Base-by-base conservation (phyloP, 208 protist species). In the Leptomonas pyrrhocoris region DNA sequence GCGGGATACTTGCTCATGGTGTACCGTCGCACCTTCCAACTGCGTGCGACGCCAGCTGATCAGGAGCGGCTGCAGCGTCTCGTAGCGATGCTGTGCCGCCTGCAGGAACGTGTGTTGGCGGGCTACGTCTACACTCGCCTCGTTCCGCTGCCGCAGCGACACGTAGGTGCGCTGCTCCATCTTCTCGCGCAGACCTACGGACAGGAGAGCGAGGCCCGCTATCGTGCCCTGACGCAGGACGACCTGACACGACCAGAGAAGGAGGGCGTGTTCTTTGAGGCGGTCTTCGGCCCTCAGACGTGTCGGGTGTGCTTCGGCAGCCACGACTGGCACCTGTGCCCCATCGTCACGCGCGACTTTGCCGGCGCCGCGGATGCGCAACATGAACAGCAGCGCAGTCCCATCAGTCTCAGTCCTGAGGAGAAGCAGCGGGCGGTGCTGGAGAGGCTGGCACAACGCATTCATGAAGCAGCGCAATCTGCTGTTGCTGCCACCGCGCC, bases 301-400 rank as follows among this genome's bases (percentile, higher is more conserved):
- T 96, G 91, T 55, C 86, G 79, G 19, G 83, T 89, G 25, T 96
- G 91, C 69, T 92, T 96, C 68, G 88, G 91, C 36, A 23, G 28
- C 38, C 91, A 96, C 45, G 80, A 80, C 68, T 92, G 83, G 86
- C 67, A 80, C 31, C 50, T 42, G 12, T 96, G 91, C 64, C 91
- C 91, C 21, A 91, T 96, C 40, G 71, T 96, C 56, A 96, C 91
- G 16, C 84, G 91, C 19, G 76, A 96, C 78, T 96, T 96, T 49
- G 80, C 73, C 28, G 28, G n/a, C 0, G 28, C 13, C 25, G 58
- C 34, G 1, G 23, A 36, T 12, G 42, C 38, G 16, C 53, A 28
- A 31, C 60, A 38, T 0, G 62, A 45, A 27, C 55, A 49, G 58
- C 61, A 38, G 36, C 68, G 69, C 18, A 48, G 74, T 23, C 62